Base-by-base conservation (phyloP, 2,329 filamentous ascomycete genomes). In the Ophiocordyceps unilateralis region DNA sequence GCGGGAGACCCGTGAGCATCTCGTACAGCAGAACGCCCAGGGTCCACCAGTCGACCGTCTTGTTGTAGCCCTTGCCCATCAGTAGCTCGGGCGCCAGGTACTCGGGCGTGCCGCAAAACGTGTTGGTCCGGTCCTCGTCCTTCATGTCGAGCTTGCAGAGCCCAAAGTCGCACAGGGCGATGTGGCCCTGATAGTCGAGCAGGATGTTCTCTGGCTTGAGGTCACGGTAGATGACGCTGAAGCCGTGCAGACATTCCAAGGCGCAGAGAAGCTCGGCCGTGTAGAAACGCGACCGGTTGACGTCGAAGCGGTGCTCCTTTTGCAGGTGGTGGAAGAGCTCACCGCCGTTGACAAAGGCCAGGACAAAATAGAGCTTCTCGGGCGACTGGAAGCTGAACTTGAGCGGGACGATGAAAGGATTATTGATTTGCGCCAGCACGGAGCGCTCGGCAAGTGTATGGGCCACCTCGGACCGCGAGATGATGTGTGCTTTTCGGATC, bases 341-440 rank as follows among this genome's bases (percentile, higher is more conserved):
- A 55, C 91, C 91, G 46, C 91, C 91, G 56, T 98, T 98, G 61
- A 96, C 89, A 58, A 98, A 96, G 1, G 91, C 91, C 47, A 96
- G 66, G 19, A 98, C 89, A 45, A 98, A 82, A 63, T 98, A 98
- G 30, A 98, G 76, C 70, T 96, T 96, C 65, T 96, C 91, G 2
- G 91, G 91, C 12, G 89, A 95, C 58, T 98, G 91, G 74, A 98
- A 98, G 23, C 89, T 95, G 64, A 98, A 98, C 62, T 98, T 98
- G 54, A 98, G 76, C 2, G 91, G 91, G 9, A 96, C 91, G 56
- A 98, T 98, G 66, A 98, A 98, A 6, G 91, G 91, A 55, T 95
- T 98, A 77, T 98, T 96, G 69, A 98, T 98, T 71, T 98, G 91
- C 11, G 91, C 87, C 53, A 98, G 77, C 43, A 98, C 91, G n/a